phyloP scores from a whole-genome alignment of 2,329 filamentous ascomycete species.

The Paracorniculantispora psalliotae region DNA sequence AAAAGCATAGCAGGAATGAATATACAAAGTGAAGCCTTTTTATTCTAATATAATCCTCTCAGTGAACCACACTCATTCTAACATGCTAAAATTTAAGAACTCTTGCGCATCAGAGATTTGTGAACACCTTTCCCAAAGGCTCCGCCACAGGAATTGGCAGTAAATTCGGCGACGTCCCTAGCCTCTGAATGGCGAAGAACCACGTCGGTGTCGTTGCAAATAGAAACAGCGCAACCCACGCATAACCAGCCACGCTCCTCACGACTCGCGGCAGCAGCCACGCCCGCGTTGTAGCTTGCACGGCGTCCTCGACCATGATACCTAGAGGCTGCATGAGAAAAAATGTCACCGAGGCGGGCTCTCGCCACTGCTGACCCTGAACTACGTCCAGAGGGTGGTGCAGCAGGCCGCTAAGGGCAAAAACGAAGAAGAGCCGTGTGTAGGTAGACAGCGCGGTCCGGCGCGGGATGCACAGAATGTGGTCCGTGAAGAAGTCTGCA shows the following conservation, averaged over 20 bases:
- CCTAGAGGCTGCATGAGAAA: constrained; percentile 13
- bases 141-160: not conserved
- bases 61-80: too few relatives aligned
- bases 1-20: too few relatives aligned
- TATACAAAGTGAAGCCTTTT: too few relatives aligned
- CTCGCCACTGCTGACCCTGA: not conserved
- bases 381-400: constrained; percentile 5
- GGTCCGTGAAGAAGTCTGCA: constrained; percentile 10
- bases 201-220: constrained; percentile 1
- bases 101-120: too few relatives aligned
- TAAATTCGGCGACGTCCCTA: not conserved
- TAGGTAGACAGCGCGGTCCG: constrained; percentile 5
- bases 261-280: not conserved
- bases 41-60: too few relatives aligned
- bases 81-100: too few relatives aligned
- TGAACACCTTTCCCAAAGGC: too few relatives aligned
- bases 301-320: constrained; percentile 14
- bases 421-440: constrained; percentile 11
- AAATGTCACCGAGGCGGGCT: not conserved
- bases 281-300: constrained; percentile 1
- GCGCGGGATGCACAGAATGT: not conserved
- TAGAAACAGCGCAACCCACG: not conserved
- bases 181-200: not conserved
- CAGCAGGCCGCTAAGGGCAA: constrained; percentile 7
- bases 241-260: constrained; percentile 4